Percentiles rank a stretch among this genome's conserved stretches.
Evolutionary conservation across 805 yeast species (phyloP).

Genomic region (Lachancea mirantina): DNA sequence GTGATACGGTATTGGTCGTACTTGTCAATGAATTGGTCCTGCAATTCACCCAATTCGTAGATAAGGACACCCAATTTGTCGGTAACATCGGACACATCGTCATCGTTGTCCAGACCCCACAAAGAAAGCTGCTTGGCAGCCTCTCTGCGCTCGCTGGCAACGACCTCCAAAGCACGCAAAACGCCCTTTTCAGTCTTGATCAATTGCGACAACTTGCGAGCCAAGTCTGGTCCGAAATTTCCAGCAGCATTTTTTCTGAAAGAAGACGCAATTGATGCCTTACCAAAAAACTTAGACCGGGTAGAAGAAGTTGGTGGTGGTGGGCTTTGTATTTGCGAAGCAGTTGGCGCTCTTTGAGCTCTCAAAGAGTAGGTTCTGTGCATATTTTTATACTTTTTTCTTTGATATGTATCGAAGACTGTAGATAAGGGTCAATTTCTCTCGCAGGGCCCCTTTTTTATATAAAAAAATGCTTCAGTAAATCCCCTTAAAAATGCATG

Average conservation of each 20-base stretch:
- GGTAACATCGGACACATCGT: slow-evolving; percentile 93
- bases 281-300: slow-evolving; percentile 67
- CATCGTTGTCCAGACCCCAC: slow-evolving; percentile 98
- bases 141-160: slow-evolving; percentile 88
- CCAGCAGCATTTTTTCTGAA: slow-evolving; percentile 85
- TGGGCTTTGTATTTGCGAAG: slow-evolving; percentile 71
- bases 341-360: slow-evolving; percentile 73
- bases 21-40: slow-evolving; percentile 96
- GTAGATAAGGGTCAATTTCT: too few species aligned
- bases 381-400: slow-evolving; percentile 37
- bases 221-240: slow-evolving; percentile 87
- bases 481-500: too few species aligned
- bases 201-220: slow-evolving; percentile 83
- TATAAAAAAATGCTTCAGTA: too few species aligned
- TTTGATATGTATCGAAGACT: too few species aligned
- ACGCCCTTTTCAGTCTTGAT: slow-evolving; percentile 96
- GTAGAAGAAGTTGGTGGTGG: slow-evolving; percentile 78
- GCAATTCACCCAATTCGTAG: slow-evolving; percentile 95
- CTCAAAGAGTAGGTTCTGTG: slow-evolving; percentile 82
- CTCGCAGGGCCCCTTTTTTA: not conserved
- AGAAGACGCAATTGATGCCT: slow-evolving; percentile 57
- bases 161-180: slow-evolving; percentile 87
- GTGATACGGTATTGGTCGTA: slow-evolving; percentile 98
- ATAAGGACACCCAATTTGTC: slow-evolving; percentile 94
- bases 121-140: slow-evolving; percentile 93